Percentiles rank a stretch among this genome's conserved stretches.
phyloP scores from a whole-genome alignment of 768 basidiomycete species.

The Russula brevipes region DNA sequence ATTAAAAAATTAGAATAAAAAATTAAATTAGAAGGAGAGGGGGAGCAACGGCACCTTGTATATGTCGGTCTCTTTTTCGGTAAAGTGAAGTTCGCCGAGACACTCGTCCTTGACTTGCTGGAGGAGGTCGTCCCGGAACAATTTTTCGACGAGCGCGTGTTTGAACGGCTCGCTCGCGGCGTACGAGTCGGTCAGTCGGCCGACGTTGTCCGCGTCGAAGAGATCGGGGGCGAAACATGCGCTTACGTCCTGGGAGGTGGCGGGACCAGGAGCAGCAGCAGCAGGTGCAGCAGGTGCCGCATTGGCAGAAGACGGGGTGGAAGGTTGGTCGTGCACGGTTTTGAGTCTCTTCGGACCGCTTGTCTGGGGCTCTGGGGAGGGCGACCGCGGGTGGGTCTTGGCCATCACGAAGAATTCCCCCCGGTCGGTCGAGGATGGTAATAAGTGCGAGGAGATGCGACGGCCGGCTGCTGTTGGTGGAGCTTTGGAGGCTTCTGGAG shows the following conservation, averaged over 20 bases:
- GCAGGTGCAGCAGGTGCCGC: neutral
- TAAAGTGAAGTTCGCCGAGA: constrained; percentile 68
- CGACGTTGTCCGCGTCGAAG: constrained; percentile 53
- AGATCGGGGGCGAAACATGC: constrained; percentile 47
- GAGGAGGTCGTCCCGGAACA: constrained; percentile 82
- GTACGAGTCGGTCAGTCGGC: constrained; percentile 54
- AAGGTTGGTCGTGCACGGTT: constrained; percentile 33
- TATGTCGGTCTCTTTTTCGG: constrained; percentile 96
- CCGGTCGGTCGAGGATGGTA: too few species aligned
- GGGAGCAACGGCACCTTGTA: constrained; percentile 63
- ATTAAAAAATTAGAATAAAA: neutral
- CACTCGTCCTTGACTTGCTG: constrained; percentile 81
- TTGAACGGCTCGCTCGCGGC: constrained; percentile 64
- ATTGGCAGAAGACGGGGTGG: neutral
- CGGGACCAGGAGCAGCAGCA: neutral
- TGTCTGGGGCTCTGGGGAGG: constrained; percentile 37
- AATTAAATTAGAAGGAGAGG: neutral
- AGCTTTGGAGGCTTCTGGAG: neutral
- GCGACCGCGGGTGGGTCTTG: constrained; percentile 44
- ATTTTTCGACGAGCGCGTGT: constrained; percentile 70
- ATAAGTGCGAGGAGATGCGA: neutral
- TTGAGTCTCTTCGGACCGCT: constrained; percentile 37
- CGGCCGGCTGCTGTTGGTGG: neutral
- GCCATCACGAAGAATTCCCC: constrained; percentile 33
- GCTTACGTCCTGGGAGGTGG: constrained; percentile 29